Conservation (phyloP, 2,329 filamentous ascomycete species). For the Cryphonectria japonica region DNA sequence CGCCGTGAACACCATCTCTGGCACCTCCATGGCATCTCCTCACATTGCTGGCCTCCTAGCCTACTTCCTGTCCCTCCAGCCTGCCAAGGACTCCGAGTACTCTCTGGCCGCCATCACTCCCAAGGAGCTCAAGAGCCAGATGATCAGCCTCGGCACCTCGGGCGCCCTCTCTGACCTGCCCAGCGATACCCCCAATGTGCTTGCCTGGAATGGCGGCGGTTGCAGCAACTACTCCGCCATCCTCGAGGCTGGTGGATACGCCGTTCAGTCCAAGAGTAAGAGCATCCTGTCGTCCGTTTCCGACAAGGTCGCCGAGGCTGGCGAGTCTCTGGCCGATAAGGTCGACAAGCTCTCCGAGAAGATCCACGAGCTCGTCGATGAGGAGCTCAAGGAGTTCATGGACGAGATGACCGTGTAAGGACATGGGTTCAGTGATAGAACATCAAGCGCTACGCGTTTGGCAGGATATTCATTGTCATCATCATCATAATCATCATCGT, state of each 20-base stretch:
- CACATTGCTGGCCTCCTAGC: constrained; percentile 95
- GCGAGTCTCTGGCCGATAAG: constrained; percentile 57
- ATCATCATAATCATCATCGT: background rate
- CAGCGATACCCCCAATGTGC: constrained; percentile 85
- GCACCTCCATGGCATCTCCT: constrained; percentile 98
- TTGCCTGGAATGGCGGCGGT: constrained; percentile 98
- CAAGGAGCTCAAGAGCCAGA: constrained; percentile 87
- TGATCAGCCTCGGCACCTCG: constrained; percentile 82
- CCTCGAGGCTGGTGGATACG: constrained; percentile 73
- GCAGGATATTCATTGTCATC: background rate
- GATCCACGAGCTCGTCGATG: constrained; percentile 64
- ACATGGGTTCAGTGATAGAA: background rate
- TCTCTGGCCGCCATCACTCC: constrained; percentile 88
- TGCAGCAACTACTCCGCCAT: constrained; percentile 89
- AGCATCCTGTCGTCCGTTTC: constrained; percentile 55
- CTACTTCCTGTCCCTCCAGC: constrained; percentile 97
- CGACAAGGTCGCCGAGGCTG: constrained; percentile 58
- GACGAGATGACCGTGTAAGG: constrained; percentile 51
- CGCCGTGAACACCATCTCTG: constrained; percentile 98
- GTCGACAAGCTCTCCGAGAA: constrained; percentile 66
- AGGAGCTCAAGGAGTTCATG: constrained; percentile 64
- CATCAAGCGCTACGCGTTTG: constrained; percentile 6
- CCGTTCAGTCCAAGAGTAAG: constrained; percentile 48
- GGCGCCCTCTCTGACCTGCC: constrained; percentile 82
- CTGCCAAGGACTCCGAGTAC: constrained; percentile 85